Evolutionary conservation across 495 filamentous ascomycete species (phyloP), one percentile per base, ranked within the genome.

Genomic region (Mytilinidion resinicola): DNA sequence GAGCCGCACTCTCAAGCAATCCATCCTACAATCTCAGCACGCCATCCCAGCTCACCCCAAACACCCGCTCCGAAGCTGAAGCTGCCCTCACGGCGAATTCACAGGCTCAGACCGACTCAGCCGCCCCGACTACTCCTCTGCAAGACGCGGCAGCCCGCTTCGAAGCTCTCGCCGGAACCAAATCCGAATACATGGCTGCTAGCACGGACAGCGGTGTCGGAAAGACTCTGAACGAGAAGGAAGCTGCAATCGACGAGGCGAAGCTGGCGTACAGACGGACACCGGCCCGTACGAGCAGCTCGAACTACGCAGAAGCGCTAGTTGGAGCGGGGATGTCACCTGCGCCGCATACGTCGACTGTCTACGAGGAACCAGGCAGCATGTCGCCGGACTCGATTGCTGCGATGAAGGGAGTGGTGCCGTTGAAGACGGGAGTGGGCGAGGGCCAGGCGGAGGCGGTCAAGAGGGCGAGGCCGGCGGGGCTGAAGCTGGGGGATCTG

Each of bases 21-120:
- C 8, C 46, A 49, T 42, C 39, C 2, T 49, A 25, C 46, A 17
- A 6, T 17, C 12, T 25, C 46, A 6, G 17, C 1, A 64, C 61
- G 9, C 64, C 64, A 37, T 61, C 60, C 21, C 56, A 53, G 15
- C 58, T 67, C 0, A 67, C 65, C n/a, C 66, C 66, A 3, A 63
- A 63, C 57, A 69, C 66, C 9, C 63, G 63, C 54, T 54, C 66
- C 25, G 66, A 69, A 58, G 66, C 63, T 47, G 66, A 69, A 57
- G 63, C 63, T 12, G 66, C 66, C 9, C 60, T 69, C 42, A 39
- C 53, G 5, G 43, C 41, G 34, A 68, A 68, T 53, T 51, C 12
- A 30, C 1, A 14, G 48, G 33, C 56, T 14, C 65, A 68, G 38
- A 68, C 65, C 46, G 60, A 63, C 33, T 65, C 65, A 20, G 65